Conservation (phyloP, 2,329 filamentous ascomycete genomes). For the Aspergillus arachidicola region DNA sequence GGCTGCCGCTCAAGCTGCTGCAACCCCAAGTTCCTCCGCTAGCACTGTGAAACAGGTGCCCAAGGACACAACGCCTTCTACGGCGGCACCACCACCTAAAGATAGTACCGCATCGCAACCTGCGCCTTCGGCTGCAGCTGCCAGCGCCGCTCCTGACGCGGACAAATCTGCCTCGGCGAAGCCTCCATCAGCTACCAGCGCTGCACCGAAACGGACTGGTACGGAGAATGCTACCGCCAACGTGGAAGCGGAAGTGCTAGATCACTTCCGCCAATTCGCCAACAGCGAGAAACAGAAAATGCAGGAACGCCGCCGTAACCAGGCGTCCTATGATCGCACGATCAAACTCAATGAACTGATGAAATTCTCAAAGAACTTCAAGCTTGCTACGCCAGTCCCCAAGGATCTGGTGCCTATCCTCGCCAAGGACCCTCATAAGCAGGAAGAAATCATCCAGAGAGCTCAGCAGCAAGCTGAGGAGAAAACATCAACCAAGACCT, state of each 20-base stretch:
- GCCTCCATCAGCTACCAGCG: slow-evolving; percentile 29
- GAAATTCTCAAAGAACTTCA: slow-evolving; percentile 93
- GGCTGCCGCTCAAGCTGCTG: slow-evolving; percentile 71
- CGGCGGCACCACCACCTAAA: slow-evolving; percentile 32
- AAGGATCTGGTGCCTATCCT: slow-evolving; percentile 91
- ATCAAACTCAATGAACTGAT: slow-evolving; percentile 92
- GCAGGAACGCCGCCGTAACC: slow-evolving; percentile 58
- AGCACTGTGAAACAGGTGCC: slow-evolving; percentile 81
- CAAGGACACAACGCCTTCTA: slow-evolving; percentile 42
- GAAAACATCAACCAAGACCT: slow-evolving; percentile 50
- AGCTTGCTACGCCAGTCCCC: slow-evolving; percentile 89
- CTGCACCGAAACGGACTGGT: slow-evolving; percentile 38
- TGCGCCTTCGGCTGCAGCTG: slow-evolving; percentile 19
- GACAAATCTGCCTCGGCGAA: slow-evolving; percentile 31
- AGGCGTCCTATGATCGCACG: slow-evolving; percentile 74
- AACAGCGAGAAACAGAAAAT: slow-evolving; percentile 63
- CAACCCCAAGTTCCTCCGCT: slow-evolving; percentile 77
- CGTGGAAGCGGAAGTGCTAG: slow-evolving; percentile 62
- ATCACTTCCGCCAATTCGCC: slow-evolving; percentile 67
- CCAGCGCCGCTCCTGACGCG: slow-evolving; percentile 26
- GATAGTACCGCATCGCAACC: slow-evolving; percentile 20
- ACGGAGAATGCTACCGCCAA: slow-evolving; percentile 60
- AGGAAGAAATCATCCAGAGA: slow-evolving; percentile 88
- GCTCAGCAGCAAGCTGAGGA: slow-evolving; percentile 74
- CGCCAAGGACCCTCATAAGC: slow-evolving; percentile 93